These are phyloP conservation scores for Truncatella angustata DNA, from an alignment of 2,329 filamentous ascomycete species.

Conservation along the genomic window DNA sequence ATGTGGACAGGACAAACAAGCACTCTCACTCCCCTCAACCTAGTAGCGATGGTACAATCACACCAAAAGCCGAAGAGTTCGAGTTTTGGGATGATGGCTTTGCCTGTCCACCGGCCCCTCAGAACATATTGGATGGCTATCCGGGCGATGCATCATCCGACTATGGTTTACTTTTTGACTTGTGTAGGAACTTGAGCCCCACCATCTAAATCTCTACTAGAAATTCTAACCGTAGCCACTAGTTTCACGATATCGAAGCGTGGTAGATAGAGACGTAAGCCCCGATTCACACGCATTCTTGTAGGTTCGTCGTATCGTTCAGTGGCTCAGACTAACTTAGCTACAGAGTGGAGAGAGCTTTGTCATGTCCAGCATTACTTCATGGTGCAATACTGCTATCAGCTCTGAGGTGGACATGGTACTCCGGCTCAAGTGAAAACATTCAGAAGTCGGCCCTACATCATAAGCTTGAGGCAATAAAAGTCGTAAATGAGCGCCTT, in stretches of 20 bases:
- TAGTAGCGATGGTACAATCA: slow-evolving; percentile 11
- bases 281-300: slow-evolving; percentile 12
- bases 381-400: slow-evolving; percentile 21
- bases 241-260: slow-evolving; percentile 19
- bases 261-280: slow-evolving; percentile 16
- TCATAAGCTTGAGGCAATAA: slow-evolving; percentile 22
- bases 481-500: slow-evolving; percentile 23
- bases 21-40: slow-evolving; percentile 13
- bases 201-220: too few species aligned
- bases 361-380: slow-evolving; percentile 21
- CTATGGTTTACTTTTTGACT: slow-evolving; percentile 19
- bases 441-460: slow-evolving; percentile 22
- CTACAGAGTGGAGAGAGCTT: slow-evolving; percentile 17
- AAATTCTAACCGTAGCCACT: too few species aligned
- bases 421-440: slow-evolving; percentile 21
- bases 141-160: slow-evolving; percentile 19
- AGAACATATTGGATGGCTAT: slow-evolving; percentile 17
- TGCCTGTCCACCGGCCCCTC: slow-evolving; percentile 8
- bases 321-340: slow-evolving; percentile 8
- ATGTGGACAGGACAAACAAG: slow-evolving; percentile 14
- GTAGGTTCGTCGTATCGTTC: slow-evolving; percentile 6
- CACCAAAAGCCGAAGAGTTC: slow-evolving; percentile 12
- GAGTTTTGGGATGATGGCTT: slow-evolving; percentile 9
- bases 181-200: slow-evolving; percentile 22
- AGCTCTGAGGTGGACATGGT: slow-evolving; percentile 22